Percentiles rank a stretch among this genome's conserved stretches.
These are phyloP conservation scores for Baudoinia panamericana DNA, from an alignment of 495 filamentous ascomycete species.

Conservation along the genomic window DNA sequence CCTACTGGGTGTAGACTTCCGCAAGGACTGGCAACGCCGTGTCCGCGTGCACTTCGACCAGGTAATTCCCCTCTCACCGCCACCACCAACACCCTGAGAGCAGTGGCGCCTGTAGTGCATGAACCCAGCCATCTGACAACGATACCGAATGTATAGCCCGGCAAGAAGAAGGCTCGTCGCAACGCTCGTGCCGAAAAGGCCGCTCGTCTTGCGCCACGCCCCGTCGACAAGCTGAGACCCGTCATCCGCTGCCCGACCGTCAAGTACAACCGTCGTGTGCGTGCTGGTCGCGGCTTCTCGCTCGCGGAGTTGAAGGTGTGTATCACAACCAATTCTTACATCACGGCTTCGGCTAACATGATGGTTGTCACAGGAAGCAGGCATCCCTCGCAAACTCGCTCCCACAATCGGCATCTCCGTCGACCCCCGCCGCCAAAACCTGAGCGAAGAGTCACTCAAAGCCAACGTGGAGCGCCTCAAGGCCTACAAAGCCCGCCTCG, in stretches of 20 bases:
- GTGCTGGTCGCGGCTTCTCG: conserved; percentile 93
- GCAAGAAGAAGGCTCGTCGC: conserved; percentile 81
- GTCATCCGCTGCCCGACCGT: conserved; percentile 86
- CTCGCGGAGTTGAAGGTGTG: conserved; percentile 93
- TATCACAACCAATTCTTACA: conserved; percentile 4
- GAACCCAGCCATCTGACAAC: conserved; percentile 28
- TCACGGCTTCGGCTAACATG: background rate
- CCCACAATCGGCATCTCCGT: conserved; percentile 93
- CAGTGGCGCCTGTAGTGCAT: conserved; percentile 31
- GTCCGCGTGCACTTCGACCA: conserved; percentile 98
- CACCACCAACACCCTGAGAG: no score
- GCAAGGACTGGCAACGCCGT: conserved; percentile 99
- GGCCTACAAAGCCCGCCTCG: conserved; percentile 85
- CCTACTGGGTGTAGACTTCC: conserved; percentile 64
- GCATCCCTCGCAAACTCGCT: conserved; percentile 86
- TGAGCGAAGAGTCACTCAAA: conserved; percentile 82
- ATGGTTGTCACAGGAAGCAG: conserved; percentile 72
- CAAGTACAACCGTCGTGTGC: conserved; percentile 98
- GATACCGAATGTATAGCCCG: conserved; percentile 48
- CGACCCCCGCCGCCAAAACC: conserved; percentile 91
- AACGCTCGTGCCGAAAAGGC: conserved; percentile 84
- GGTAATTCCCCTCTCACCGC: conserved; percentile 50
- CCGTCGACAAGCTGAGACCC: conserved; percentile 91
- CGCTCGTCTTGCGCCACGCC: conserved; percentile 83
- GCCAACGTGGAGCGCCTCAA: conserved; percentile 92